Percentiles rank a stretch among this genome's conserved stretches.
These are phyloP conservation scores for Chytriomyces sp. DNA, from an alignment of 192 early-diverging fungal species.

Conservation along the genomic window DNA sequence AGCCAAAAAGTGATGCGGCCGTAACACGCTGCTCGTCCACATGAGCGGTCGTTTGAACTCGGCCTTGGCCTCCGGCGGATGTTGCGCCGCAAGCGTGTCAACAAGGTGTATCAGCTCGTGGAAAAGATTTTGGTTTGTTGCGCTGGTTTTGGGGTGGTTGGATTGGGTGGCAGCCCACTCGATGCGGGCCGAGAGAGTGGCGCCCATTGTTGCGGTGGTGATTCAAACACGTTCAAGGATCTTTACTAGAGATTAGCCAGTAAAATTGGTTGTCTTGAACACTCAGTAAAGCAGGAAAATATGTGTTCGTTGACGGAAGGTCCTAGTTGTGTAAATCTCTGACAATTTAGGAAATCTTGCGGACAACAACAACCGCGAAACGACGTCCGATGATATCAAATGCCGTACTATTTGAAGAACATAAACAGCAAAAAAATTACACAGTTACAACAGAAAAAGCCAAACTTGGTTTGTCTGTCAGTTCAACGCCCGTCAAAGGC, in stretches of 20 bases:
- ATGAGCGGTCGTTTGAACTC: conserved; percentile 52
- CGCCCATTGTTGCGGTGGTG: conserved; percentile 44
- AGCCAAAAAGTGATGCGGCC: conserved; percentile 36
- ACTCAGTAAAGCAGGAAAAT: not conserved
- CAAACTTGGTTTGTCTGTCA: not conserved
- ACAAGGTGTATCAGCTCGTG: conserved; percentile 51
- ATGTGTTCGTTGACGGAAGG: not conserved
- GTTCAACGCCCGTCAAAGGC: not conserved
- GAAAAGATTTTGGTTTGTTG: conserved; percentile 51
- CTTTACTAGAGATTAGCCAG: too few species aligned
- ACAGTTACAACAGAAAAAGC: not conserved
- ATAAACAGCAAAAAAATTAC: not conserved
- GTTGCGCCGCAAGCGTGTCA: conserved; percentile 46
- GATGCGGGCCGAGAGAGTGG: conserved; percentile 46
- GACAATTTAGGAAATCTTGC: not conserved
- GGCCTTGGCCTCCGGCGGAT: conserved; percentile 48
- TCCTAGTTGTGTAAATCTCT: not conserved
- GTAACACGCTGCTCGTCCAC: conserved; percentile 40
- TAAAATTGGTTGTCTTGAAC: not conserved
- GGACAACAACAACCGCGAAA: not conserved
- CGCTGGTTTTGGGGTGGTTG: conserved; percentile 35
- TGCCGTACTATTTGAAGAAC: not conserved
- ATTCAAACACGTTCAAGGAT: not conserved
- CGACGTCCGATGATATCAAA: too few species aligned
- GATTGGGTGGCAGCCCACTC: conserved; percentile 19